Base-by-base conservation (phyloP, 768 basidiomycete genomes). In the Phlebiopsis flavidoalba region DNA sequence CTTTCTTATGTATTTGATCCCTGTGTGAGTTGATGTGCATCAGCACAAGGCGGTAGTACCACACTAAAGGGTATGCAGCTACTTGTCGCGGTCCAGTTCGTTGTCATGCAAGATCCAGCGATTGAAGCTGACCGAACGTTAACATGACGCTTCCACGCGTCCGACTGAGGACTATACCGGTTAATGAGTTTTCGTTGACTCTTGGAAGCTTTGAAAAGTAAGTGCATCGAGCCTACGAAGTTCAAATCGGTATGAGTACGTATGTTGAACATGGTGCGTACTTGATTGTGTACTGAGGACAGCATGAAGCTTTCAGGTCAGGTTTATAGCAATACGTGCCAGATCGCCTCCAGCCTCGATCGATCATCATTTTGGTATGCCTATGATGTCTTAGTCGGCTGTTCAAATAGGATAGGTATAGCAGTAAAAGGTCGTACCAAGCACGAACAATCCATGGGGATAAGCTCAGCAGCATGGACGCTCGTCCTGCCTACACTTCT, bases 251-350 rank as follows among this genome's bases (percentile, higher is more conserved):
- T 53, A 51, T 53, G 15, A 17, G 54, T 35, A 12, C 51, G 46
- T 37, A n/a, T n/a, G 43, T 5, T 26, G 2, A 53, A 8, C 48
- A 62, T 31, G 46, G 24, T 53, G 70, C 77, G 58, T 66, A 90
- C 93, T 84, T 91, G 71, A 98, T 98, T 3, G 96, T 93, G 70
- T 97, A 96, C 65, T 94, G 91, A 0, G 95, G 93, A 70, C 96
- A 98, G 70, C 96, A 98, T 10, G 93, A 88, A 5, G 74, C 71
- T 63, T 77, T 81, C 72, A 95, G 77, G 71, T 95, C 86, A 4
- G 95, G 95, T 63, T 91, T 93, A 73, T 98, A 98, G 67, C 92
- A 86, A 74, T 87, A 95, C 31, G 76, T 78, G 74, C 91, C 91
- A 58, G 89, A 90, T 62, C 92, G 82, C 57, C 92, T 82, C 91